Base-by-base conservation (phyloP, 257 asterid genomes). In the Solanum tarapatanum region DNA sequence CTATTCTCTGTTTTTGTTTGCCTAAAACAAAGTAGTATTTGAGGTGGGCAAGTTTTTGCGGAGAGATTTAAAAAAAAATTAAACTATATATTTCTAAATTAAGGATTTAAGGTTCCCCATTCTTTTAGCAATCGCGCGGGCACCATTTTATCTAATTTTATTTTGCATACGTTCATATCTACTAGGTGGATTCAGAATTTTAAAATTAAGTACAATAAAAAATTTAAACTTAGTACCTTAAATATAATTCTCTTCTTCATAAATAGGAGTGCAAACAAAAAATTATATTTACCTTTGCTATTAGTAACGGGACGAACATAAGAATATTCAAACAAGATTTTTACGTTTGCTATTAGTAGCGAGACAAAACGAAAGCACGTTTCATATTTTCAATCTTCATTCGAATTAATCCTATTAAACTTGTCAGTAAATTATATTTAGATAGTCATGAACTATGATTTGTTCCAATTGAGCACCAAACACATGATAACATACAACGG, bases 101-200 rank as follows among this genome's bases (percentile, higher is more conserved):
- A 74, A 86, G 88, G 88, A 64, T 36, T 10, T 43, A 74, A 82
- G 88, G 89, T 55, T 66, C 66, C 85, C 60, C 94, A 82, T 88
- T 76, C 72, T 88, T 90, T 73, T 88, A 88, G 92, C 84, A 26
- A 82, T 85, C 45, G 87, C 88, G 91, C 43, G 91, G 92, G 70
- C 89, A 69, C 73, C 5, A 39, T 84, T 84, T 66, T 84, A 62
- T 24, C 68, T 0, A 16, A 43, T 43, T 79, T 79, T 7, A 79
- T 43, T 41, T 43, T 79, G 16, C 37, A 41, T 39, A 60, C n/a
- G 19, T 23, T 75, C 3, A 1, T 75, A 75, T 36, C 7, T 1
- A 23, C 24, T 7, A n/a, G 30, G 3, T 1, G 4, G 1, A 82
- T 28, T 45, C 0, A 28, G 4, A 48, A 30, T 5, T 48, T 82